phyloP scores from a whole-genome alignment of 257 asterid species.

The Ocimum tenuiflorum region DNA sequence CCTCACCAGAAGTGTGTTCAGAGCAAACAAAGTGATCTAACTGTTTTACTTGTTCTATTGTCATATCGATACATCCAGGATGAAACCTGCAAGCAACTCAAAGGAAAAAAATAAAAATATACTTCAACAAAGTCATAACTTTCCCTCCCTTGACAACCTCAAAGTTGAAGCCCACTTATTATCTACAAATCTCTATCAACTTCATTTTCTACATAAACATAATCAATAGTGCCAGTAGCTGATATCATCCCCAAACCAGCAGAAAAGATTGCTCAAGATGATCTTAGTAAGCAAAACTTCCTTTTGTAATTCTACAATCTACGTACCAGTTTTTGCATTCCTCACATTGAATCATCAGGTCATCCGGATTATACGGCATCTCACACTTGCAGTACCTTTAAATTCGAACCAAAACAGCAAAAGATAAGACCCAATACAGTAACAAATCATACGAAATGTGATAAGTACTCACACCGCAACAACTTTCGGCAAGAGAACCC shows the following conservation, averaged over 20 bases:
- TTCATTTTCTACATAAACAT: background rate
- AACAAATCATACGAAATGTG: background rate
- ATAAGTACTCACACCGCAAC: constrained; percentile 48
- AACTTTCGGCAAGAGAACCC: constrained; percentile 42
- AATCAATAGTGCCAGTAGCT: background rate
- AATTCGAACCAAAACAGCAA: constrained; percentile 12
- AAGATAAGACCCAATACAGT: background rate
- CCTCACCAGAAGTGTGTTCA: constrained; percentile 31
- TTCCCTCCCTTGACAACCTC: background rate
- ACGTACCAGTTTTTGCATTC: constrained; percentile 64
- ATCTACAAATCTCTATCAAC: background rate
- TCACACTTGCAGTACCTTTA: constrained; percentile 73
- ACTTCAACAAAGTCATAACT: background rate
- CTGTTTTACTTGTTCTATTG: constrained; percentile 40
- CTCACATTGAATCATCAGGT: constrained; percentile 65
- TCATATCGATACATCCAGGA: constrained; percentile 58
- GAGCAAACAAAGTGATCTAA: constrained; percentile 43
- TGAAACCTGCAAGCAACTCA: constrained; percentile 47
- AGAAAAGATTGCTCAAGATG: background rate
- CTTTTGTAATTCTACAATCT: background rate
- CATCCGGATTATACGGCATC: constrained; percentile 74
- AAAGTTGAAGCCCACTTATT: background rate
- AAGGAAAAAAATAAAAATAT: background rate
- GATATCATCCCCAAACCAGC: background rate
- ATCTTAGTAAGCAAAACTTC: background rate